Conservation (phyloP, 148 eudicot genomes). For the Nyssa sinensis region DNA sequence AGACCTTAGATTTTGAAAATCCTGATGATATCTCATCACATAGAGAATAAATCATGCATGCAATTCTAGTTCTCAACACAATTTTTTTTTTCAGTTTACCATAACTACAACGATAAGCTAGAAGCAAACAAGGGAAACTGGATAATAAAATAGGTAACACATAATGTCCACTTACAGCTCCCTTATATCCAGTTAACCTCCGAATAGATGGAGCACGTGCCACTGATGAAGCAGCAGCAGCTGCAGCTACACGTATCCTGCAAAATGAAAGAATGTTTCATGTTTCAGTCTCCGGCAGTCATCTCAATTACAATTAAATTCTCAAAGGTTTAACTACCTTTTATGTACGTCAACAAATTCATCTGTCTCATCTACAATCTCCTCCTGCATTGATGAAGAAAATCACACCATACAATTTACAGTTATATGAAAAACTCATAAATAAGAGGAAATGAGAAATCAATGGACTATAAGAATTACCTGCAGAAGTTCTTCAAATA, state of each 20-base stretch:
- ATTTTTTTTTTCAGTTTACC: not conserved
- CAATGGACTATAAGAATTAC: slow-evolving; percentile 24
- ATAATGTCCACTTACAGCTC: slow-evolving; percentile 47
- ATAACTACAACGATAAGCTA: not conserved
- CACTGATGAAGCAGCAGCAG: slow-evolving; percentile 91
- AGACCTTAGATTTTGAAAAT: not conserved
- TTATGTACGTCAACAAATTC: slow-evolving; percentile 93
- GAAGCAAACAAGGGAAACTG: not conserved
- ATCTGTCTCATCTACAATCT: slow-evolving; percentile 98
- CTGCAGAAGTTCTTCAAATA: slow-evolving; percentile 97
- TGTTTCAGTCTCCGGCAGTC: not conserved
- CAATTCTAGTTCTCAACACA: not conserved
- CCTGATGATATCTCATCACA: not conserved
- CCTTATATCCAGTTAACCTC: slow-evolving; percentile 64
- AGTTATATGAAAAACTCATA: not conserved
- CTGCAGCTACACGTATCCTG: slow-evolving; percentile 99
- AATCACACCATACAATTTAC: not conserved
- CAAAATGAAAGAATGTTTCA: slow-evolving; percentile 21
- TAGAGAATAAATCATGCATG: not conserved
- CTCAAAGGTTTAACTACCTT: slow-evolving; percentile 42
- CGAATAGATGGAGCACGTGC: slow-evolving; percentile 84
- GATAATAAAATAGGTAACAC: not conserved
- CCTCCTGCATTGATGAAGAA: slow-evolving; percentile 62
- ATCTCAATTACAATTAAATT: not conserved
- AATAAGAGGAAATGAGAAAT: not conserved